These are phyloP conservation scores for Phytophthora boehmeriae DNA, from an alignment of 352 stramenopile genomes.

Conservation along the genomic window DNA sequence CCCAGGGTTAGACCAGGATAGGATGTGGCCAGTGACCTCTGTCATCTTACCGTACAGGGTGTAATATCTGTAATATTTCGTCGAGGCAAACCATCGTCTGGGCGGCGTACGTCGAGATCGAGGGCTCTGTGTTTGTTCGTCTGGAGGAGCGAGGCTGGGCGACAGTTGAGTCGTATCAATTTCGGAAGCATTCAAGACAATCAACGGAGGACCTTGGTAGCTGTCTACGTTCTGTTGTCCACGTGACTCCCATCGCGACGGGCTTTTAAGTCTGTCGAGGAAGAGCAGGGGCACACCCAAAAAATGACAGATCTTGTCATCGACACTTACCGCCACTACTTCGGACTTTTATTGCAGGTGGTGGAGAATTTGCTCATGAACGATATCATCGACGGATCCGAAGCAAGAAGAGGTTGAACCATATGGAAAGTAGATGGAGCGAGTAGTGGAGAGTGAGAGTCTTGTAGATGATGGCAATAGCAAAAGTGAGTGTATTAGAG, in stretches of 20 bases:
- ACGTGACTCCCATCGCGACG: conserved; percentile 13
- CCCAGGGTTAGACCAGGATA: no score
- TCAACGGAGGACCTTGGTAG: not conserved
- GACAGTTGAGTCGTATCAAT: not conserved
- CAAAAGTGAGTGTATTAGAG: no score
- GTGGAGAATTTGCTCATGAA: conserved; percentile 30
- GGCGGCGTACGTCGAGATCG: conserved; percentile 35
- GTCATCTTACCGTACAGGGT: no score
- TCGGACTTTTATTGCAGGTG: conserved; percentile 19
- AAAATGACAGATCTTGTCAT: conserved; percentile 24
- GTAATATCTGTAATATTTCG: conserved; percentile 10
- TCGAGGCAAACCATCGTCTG: conserved; percentile 24
- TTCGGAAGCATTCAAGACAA: not conserved
- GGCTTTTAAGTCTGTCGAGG: conserved; percentile 20
- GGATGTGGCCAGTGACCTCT: no score
- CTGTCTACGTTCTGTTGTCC: conserved; percentile 4
- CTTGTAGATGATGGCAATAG: no score
- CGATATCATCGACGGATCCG: conserved; percentile 1
- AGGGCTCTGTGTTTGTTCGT: conserved; percentile 34
- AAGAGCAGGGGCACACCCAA: conserved; percentile 8
- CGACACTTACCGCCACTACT: conserved; percentile 22
- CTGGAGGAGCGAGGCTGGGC: conserved; percentile 40
- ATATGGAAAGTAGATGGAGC: no score
- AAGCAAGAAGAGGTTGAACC: no score
- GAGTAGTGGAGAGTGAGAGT: no score